Evolutionary conservation across 352 stramenopile genomes (phyloP), one percentile per base, ranked within the genome.

Genomic region (Pythium guiyangense): DNA sequence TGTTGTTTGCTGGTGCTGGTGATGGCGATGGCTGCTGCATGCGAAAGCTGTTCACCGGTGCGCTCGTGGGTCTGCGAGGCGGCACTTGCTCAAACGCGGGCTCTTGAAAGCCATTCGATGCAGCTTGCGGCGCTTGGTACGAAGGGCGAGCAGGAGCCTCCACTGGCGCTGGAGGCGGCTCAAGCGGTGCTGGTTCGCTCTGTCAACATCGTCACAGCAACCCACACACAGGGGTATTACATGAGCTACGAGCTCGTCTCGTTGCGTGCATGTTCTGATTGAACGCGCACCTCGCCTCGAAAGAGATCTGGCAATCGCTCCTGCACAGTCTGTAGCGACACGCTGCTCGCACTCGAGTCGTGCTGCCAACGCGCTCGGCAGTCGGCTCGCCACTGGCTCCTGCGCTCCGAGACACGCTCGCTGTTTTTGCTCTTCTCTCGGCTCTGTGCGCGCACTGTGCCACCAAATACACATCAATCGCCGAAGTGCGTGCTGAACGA

Each of bases 301-400:
- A 86, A 90, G 17, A 86, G 57, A 8, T 64, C 69, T 4, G 79
- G 71, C 26, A 73, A 77, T 22, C 62, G 66, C 47, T 62, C 40
- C 12, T 76, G 67, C 15, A 87, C 67, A 12, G 63, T 39, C 42
- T 74, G 63, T 10, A 86, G 27, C 31, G 75, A 52, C 25, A 74
- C 48, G 18, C 29, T 71, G 29, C 61, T 70, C 34, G 44, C 53
- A 31, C 27, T 45, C 15, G 26, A 35, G 44, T 64, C 54, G 42
- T 53, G 52, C 49, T 70, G 61, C 72, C 72, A 78, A 11, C 69
- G 62, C 6, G 54, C 55, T 47, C 66, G 66, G 48, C 69, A 83
- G 31, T 75, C 63, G 26, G 63, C 52, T 14, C 77, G 71, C 55
- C 81, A 39, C 31, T 69, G 65, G 9, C 44, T 73, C 1, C 73